Evolutionary conservation across 371 early-diverging fungal genomes (phyloP).

Genomic region (Dichotomocladium elegans): DNA sequence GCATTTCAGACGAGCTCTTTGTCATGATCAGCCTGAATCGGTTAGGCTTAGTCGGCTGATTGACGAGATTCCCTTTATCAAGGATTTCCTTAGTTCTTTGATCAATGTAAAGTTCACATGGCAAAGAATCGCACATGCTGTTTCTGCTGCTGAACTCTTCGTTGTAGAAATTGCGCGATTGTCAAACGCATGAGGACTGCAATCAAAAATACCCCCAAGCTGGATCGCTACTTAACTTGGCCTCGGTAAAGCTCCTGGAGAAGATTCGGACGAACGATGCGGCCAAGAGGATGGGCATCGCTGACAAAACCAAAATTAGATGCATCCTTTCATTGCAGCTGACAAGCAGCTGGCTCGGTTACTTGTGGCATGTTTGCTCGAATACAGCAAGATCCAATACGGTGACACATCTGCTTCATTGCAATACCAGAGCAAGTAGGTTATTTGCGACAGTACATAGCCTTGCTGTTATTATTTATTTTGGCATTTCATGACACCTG

Average conservation of each 20-base stretch:
- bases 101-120: not conserved
- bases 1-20: constrained; percentile 1
- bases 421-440: not conserved
- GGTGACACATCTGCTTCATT: not conserved
- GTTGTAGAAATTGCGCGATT: not conserved
- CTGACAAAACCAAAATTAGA: not conserved
- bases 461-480: too few relatives aligned
- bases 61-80: not conserved
- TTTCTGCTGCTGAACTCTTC: not conserved
- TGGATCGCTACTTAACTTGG: not conserved
- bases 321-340: not conserved
- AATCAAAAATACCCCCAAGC: not conserved
- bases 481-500: too few relatives aligned
- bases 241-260: not conserved
- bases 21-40: not conserved
- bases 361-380: constrained; percentile 3
- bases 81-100: not conserved
- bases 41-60: not conserved
- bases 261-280: not conserved
- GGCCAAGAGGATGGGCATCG: not conserved
- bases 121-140: not conserved
- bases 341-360: not conserved
- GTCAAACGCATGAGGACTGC: not conserved
- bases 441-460: too few relatives aligned
- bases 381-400: constrained; percentile 2